These are phyloP conservation scores for Claviceps quebecensis DNA, from an alignment of 2,329 filamentous ascomycete genomes.

Conservation along the genomic window DNA sequence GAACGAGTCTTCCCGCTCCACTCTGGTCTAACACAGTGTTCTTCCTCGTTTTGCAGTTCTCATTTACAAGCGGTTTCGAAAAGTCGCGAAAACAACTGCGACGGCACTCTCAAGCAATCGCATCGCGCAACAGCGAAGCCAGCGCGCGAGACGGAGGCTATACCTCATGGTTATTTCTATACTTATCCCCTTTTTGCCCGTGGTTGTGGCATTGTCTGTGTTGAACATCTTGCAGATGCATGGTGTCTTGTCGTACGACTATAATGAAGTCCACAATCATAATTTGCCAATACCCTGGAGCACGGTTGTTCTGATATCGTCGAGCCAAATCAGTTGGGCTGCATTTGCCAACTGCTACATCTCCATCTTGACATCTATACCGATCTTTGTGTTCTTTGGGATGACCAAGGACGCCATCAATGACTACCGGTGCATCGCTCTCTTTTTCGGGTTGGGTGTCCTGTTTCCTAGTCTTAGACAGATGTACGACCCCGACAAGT, in stretches of 20 bases:
- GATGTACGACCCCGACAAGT: constrained; percentile 24
- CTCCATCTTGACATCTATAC: constrained; percentile 29
- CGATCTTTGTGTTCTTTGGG: constrained; percentile 41
- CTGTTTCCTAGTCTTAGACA: constrained; percentile 28
- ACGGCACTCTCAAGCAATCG: constrained; percentile 27
- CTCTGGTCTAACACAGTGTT: not conserved
- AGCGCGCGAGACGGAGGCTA: constrained; percentile 35
- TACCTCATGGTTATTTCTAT: constrained; percentile 42
- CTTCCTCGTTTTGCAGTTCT: constrained; percentile 20
- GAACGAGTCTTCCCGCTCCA: no score
- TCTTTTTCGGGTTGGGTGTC: constrained; percentile 27
- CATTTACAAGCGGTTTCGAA: constrained; percentile 32
- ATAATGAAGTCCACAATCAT: constrained; percentile 25
- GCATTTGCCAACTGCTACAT: constrained; percentile 35
- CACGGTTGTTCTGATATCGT: constrained; percentile 31
- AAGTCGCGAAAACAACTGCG: constrained; percentile 27
- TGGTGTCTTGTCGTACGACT: constrained; percentile 24
- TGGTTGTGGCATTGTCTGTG: constrained; percentile 27
- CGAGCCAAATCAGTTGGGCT: constrained; percentile 23
- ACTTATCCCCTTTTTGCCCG: constrained; percentile 35
- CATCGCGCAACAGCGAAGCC: constrained; percentile 26
- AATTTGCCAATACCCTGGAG: constrained; percentile 28
- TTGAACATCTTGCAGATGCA: constrained; percentile 24
- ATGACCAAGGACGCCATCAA: constrained; percentile 39
- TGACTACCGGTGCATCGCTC: constrained; percentile 27